These are phyloP conservation scores for Uronychia binucleata DNA, from an alignment of 73 alveolate genomes.

Conservation along the genomic window DNA sequence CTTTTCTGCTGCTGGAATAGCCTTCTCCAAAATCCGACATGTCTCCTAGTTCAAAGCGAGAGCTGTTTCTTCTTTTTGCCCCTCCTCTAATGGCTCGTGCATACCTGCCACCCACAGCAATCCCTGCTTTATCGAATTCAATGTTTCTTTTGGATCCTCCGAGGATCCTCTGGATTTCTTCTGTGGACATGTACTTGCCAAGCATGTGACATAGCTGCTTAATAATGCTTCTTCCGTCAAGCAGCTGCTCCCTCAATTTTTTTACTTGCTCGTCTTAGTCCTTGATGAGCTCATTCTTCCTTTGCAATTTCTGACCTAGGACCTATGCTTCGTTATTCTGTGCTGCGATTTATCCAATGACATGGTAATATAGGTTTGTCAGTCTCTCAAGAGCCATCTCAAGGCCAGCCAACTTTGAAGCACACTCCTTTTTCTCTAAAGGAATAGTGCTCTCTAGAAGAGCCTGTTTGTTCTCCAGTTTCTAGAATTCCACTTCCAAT, in stretches of 20 bases:
- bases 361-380: background rate
- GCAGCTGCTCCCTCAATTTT: background rate
- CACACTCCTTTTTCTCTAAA: background rate
- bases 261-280: background rate
- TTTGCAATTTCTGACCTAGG: background rate
- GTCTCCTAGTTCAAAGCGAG: too few species aligned
- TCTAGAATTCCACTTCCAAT: background rate
- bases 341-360: background rate
- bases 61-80: too few species aligned
- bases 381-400: background rate
- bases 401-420: background rate
- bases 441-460: background rate
- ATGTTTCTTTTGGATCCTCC: too few species aligned
- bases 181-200: background rate
- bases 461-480: background rate
- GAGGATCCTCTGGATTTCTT: background rate
- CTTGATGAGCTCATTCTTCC: background rate
- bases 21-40: too few species aligned
- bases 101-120: too few species aligned
- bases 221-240: background rate
- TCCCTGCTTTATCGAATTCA: too few species aligned
- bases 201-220: background rate
- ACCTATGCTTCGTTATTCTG: background rate
- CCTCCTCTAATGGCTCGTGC: too few species aligned
- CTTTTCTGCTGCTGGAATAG: too few species aligned